Base-by-base conservation (phyloP, 371 early-diverging fungal genomes). In the Circinella minor region DNA sequence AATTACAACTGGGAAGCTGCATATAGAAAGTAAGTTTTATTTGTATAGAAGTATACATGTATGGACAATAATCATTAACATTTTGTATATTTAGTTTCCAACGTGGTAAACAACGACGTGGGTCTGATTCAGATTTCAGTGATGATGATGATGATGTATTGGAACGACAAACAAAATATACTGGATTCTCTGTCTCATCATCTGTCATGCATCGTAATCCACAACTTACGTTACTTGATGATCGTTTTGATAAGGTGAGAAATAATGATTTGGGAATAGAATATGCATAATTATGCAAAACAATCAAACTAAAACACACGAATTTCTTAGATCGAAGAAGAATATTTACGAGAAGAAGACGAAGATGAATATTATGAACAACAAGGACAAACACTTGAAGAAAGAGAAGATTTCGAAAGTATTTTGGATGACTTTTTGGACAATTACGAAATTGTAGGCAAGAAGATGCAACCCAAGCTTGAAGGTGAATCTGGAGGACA, bases 171-270 rank as follows among this genome's bases (percentile, higher is more conserved):
- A 80, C 87, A 39, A 72, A 70, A 67, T 72, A 75, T 9, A 89
- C 95, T 9, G 81, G 81, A 20, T 88, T 90, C 51, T 95, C 96
- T 9, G 94, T 97, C 90, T 89, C 96, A 1, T 95, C 97, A 15
- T 95, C 96, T 6, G 89, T 92, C 55, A 93, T 97, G 94, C 94
- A 91, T 79, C 92, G 98, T 77, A 97, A 95, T 76, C 86, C 90
- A 39, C 90, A 94, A 71, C 84, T 97, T 60, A 91, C 92, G 7
- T 80, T 95, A 34, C 75, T 98, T 63, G 98, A 98, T 83, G 96
- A 96, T 70, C 92, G 92, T 65, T 98, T 96, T 79, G 98, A 98
- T 73, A 83, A 88, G 75, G 85, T 91, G 59, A 68, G 20, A 5
- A 15, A 39, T 15, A 27, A 7, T 61, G 49, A 57, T 55, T 14